Percentiles rank a stretch among this genome's conserved stretches.
phyloP scores from a whole-genome alignment of 768 basidiomycete genomes.

The Boletus eberwhitei region DNA sequence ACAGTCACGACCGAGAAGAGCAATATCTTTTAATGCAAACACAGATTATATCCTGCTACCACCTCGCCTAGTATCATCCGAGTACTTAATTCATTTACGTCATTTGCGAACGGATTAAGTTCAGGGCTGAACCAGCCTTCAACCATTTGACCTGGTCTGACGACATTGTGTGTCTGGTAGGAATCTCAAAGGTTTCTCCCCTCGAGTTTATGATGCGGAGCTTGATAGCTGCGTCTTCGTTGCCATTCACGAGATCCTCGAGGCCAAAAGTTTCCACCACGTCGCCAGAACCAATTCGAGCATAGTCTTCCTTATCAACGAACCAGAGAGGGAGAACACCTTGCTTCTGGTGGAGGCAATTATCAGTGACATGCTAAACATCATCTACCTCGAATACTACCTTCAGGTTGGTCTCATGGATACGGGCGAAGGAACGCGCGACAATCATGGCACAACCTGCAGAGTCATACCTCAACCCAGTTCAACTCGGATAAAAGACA shows the following conservation, averaged over 20 bases:
- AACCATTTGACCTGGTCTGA: slow-evolving; percentile 90
- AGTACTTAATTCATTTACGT: slow-evolving; percentile 7
- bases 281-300: slow-evolving; percentile 79
- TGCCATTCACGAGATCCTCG: slow-evolving; percentile 51
- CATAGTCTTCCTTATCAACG: slow-evolving; percentile 79
- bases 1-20: slow-evolving; percentile 1
- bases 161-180: slow-evolving; percentile 86
- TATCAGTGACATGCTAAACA: neutral
- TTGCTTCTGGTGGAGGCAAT: slow-evolving; percentile 76
- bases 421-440: slow-evolving; percentile 93
- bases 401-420: slow-evolving; percentile 97
- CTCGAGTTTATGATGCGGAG: slow-evolving; percentile 64
- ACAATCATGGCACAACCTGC: slow-evolving; percentile 83
- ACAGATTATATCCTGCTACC: slow-evolving; percentile 3
- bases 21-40: neutral
- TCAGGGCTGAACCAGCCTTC: slow-evolving; percentile 82
- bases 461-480: neutral
- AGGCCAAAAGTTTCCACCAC: slow-evolving; percentile 82
- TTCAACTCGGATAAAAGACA: neutral
- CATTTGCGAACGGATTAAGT: slow-evolving; percentile 72
- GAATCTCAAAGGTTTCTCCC: slow-evolving; percentile 64
- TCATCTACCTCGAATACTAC: slow-evolving; percentile 36
- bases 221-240: slow-evolving; percentile 40
- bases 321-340: slow-evolving; percentile 97
- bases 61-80: neutral